Evolutionary conservation across 2,329 filamentous ascomycete genomes (phyloP), one percentile per base, ranked within the genome.

Genomic region (Microsporum canis): DNA sequence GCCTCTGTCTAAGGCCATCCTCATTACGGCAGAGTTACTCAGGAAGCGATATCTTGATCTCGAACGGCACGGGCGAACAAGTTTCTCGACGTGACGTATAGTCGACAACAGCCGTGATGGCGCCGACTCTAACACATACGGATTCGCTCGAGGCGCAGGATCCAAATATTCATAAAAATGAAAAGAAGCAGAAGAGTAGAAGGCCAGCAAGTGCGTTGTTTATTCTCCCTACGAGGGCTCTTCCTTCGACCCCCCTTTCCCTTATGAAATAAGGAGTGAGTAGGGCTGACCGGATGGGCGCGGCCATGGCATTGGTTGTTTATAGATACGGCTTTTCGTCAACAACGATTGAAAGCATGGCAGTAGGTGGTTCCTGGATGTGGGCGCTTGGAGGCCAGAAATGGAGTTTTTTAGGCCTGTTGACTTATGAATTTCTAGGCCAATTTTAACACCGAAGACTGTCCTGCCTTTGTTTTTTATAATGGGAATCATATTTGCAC

Each of bases 331-430:
- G 94, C 94, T 8, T 99, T 97, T 73, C 84, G 94, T 69, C 94
- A 99, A 74, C 94, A 99, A 77, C 86, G 94, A 72, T 78, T 99
- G 75, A 96, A 97, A 78, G 94, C 94, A 79, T 99, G 94, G 94
- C 94, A 99, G 88, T 95, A 80, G 76, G 90, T 83, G 47, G 55
- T 60, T 53, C 67, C 59, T 6, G 45, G 27, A 12, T 12, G 3
- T 29, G 12, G 27, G 12, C 1, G 27, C 3, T 39, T 4, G 27
- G 27, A 49, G 23, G 27, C 8, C 7, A 14, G 27, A 12, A 49
- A 12, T 31, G 23, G 27, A 5, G 10, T 33, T 14, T 14, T 43
- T 5, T 5, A 43, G 14, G 10, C 10, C 17, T 17, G 17, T 45
- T 38, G 5, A 31, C 29, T 34, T 59, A 33, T 10, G 4, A 29